A percentile compares a stretch with the other conserved stretches of the same genome.
Evolutionary conservation across 352 stramenopile genomes (phyloP).

Genomic region (Pythium sukuiense): DNA sequence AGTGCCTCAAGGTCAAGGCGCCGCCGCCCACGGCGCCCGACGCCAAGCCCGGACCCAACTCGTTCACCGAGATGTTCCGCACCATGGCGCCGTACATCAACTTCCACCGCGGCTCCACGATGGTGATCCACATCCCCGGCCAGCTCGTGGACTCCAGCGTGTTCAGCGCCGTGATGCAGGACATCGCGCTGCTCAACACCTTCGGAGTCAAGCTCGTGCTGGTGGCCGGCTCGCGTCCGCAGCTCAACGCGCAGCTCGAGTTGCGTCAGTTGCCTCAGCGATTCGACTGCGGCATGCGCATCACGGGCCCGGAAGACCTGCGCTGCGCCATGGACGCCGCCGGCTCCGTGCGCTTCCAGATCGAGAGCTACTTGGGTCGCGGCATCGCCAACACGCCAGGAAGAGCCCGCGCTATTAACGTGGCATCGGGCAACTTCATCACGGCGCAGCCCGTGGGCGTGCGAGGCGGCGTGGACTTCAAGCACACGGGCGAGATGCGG

Average conservation of each 20-base stretch:
- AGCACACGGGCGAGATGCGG: conserved; percentile 93
- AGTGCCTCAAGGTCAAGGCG: conserved; percentile 73
- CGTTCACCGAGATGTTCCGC: conserved; percentile 93
- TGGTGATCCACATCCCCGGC: conserved; percentile 96
- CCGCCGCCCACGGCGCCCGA: conserved; percentile 22
- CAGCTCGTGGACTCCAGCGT: conserved; percentile 92
- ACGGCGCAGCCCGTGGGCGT: conserved; percentile 91
- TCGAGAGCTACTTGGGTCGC: conserved; percentile 82
- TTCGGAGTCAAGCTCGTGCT: conserved; percentile 94
- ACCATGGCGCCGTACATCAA: conserved; percentile 98
- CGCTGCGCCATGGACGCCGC: conserved; percentile 95
- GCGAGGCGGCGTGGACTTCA: conserved; percentile 85
- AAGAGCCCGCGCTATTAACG: conserved; percentile 80
- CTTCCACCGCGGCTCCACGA: conserved; percentile 93
- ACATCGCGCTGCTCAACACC: conserved; percentile 95
- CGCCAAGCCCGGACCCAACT: conserved; percentile 42
- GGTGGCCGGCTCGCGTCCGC: conserved; percentile 93
- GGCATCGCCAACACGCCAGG: conserved; percentile 85
- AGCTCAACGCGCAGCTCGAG: conserved; percentile 92
- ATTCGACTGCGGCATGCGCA: conserved; percentile 81
- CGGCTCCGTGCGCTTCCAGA: conserved; percentile 87
- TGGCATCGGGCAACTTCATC: conserved; percentile 97
- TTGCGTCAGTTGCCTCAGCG: conserved; percentile 65
- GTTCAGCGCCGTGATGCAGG: conserved; percentile 93
- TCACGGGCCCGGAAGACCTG: conserved; percentile 92